Conservation (phyloP, 2,329 filamentous ascomycete species). For the Chrysoporthe deuterocubensis region DNA sequence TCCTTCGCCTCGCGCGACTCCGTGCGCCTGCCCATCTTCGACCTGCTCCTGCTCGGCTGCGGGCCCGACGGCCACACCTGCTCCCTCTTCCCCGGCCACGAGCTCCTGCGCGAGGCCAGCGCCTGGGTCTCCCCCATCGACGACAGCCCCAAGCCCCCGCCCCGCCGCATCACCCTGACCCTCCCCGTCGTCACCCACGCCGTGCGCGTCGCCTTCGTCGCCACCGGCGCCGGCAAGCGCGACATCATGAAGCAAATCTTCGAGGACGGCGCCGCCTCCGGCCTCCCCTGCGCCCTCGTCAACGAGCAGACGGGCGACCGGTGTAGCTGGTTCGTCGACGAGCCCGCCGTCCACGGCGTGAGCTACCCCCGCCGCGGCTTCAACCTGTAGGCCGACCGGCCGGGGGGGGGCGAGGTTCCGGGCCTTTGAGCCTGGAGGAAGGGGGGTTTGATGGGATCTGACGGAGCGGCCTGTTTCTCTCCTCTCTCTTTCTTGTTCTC, state of each 20-base stretch:
- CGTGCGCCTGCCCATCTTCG: conserved; percentile 93
- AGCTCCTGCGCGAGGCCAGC: conserved; percentile 80
- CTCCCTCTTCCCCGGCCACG: conserved; percentile 90
- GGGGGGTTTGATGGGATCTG: conserved; percentile 9
- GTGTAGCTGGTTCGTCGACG: conserved; percentile 94
- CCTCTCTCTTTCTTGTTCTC: too few relatives aligned
- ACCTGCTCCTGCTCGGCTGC: conserved; percentile 89
- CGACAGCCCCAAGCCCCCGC: conserved; percentile 93
- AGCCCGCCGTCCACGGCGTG: conserved; percentile 83
- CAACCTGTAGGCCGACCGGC: conserved; percentile 54
- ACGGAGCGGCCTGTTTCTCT: too few relatives aligned
- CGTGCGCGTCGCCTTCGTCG: conserved; percentile 86
- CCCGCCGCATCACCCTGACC: conserved; percentile 87
- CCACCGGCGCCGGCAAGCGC: conserved; percentile 87
- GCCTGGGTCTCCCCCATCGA: conserved; percentile 93
- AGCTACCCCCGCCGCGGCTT: conserved; percentile 76
- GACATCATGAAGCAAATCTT: conserved; percentile 93
- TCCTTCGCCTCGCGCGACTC: conserved; percentile 91
- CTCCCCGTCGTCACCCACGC: conserved; percentile 89
- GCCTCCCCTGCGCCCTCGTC: conserved; percentile 83
- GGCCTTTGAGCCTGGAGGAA: too few relatives aligned
- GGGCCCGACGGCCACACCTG: conserved; percentile 97
- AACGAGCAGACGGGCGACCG: conserved; percentile 84
- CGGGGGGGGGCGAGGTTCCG: conserved; percentile 9
- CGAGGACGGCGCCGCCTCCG: conserved; percentile 68